Evolutionary conservation across 2,329 filamentous ascomycete species (phyloP), one percentile per base, ranked within the genome.

Genomic region (Phyllosticta citrichinensis): DNA sequence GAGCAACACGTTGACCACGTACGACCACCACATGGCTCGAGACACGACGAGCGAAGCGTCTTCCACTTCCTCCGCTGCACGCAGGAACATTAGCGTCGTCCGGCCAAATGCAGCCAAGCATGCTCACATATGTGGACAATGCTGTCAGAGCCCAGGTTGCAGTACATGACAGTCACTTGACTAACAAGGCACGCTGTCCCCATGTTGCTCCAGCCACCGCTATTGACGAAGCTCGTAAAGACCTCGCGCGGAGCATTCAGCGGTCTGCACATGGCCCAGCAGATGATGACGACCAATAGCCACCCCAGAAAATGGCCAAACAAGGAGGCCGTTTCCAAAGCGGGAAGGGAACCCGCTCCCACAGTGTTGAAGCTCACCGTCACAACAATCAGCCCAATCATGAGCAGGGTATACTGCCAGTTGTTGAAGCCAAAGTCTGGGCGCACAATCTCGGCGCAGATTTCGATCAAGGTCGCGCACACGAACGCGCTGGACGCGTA

Each of bases 381-480:
- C 24, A 66, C 52, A n/a, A 64, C 57, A 14, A 69, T 33, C 20
- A 68, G 63, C 2, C 55, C 66, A 8, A 70, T 60, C 65, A 66
- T 67, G 47, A 69, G 62, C n/a, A 71, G 63, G 0, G 68, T 70
- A 51, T 63, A 64, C 50, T 69, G 67, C 69, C 69, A 70, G n/a
- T 64, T 66, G 20, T 62, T 57, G 50, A 70, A 69, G 11, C 57
- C 61, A 35, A 64, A 71, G 14, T 64, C 62, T 4, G 62, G 19
- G 6, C 65, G 20, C 3, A 63, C 65, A 9, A 76, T 67, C 17
- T 71, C 67, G 62, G 76, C 70, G 63, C 75, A 68, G 14, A 69
- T 68, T 62, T 74, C 67, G 55, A 77, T 69, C 50, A 76, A 66
- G 0, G 69, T 72, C 4, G 69, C 67, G 17, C 69, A 65, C n/a